These are phyloP conservation scores for Haematococcus lacustris DNA, from an alignment of 139 green algal genomes.

Conservation along the genomic window DNA sequence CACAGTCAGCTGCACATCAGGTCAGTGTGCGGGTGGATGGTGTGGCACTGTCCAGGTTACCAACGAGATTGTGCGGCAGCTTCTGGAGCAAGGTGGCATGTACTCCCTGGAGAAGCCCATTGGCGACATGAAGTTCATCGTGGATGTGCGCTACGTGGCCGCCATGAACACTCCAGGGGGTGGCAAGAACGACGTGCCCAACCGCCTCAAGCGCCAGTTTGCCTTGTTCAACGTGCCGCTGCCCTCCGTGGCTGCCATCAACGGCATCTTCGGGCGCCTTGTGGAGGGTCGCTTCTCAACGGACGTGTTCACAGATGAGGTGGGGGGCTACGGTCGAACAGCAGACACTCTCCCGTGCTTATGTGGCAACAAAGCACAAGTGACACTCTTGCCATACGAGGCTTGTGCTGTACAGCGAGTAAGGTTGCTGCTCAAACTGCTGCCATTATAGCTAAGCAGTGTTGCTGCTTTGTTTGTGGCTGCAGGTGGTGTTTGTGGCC, in stretches of 20 bases:
- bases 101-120: constrained; percentile 94
- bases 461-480: too few species aligned
- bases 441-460: too few species aligned
- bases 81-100: constrained; percentile 88
- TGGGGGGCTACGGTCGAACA: too few species aligned
- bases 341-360: too few species aligned
- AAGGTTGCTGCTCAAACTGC: too few species aligned
- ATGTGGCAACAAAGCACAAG: too few species aligned
- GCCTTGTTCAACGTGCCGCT: constrained; percentile 82
- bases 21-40: background rate
- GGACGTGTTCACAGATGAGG: constrained; percentile 48
- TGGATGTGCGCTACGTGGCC: constrained; percentile 77
- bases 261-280: constrained; percentile 85
- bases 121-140: constrained; percentile 89
- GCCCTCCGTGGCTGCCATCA: constrained; percentile 74
- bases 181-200: constrained; percentile 91
- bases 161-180: constrained; percentile 85
- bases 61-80: constrained; percentile 92
- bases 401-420: too few species aligned
- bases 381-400: too few species aligned
- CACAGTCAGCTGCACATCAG: too few species aligned
- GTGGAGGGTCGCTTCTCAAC: constrained; percentile 60
- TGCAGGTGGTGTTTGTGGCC: constrained; percentile 60
- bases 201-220: constrained; percentile 95
- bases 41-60: constrained; percentile 53